Percentiles rank a stretch among this genome's conserved stretches.
phyloP scores from a whole-genome alignment of 495 filamentous ascomycete genomes.

The Hypoxylon crocopeplum region DNA sequence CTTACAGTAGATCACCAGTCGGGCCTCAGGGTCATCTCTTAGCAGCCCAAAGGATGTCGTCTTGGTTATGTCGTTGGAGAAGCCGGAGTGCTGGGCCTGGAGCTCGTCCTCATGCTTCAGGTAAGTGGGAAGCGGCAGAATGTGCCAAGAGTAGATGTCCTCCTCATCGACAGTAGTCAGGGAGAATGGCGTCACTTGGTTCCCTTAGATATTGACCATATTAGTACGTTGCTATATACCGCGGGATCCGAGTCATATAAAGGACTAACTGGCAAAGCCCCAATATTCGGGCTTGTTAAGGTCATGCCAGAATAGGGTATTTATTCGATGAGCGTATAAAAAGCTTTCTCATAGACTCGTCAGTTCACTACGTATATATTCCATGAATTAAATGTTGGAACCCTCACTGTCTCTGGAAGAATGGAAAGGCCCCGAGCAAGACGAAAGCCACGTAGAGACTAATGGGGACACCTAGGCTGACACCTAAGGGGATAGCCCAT shows the following conservation, averaged over 20 bases:
- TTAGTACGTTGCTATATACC: neutral
- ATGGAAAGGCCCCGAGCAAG: constrained; percentile 53
- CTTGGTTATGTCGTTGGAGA: constrained; percentile 60
- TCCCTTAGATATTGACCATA: constrained; percentile 46
- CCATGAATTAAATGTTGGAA: too few species aligned
- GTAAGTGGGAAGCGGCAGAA: constrained; percentile 71
- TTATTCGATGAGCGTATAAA: constrained; percentile 77
- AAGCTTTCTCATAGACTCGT: too few species aligned
- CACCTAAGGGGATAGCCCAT: constrained; percentile 34
- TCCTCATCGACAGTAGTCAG: constrained; percentile 64
- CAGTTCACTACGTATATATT: too few species aligned
- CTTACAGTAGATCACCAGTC: constrained; percentile 65
- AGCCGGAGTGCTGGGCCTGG: constrained; percentile 55
- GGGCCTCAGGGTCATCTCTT: constrained; percentile 64
- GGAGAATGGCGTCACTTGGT: constrained; percentile 72
- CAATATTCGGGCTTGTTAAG: constrained; percentile 75
- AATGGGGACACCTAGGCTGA: constrained; percentile 48
- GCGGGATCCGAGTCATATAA: too few species aligned
- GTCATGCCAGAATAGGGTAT: constrained; percentile 72
- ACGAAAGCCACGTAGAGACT: constrained; percentile 54
- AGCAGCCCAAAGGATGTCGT: constrained; percentile 66
- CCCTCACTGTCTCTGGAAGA: constrained; percentile 66
- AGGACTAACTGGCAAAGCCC: constrained; percentile 76
- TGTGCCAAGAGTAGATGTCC: constrained; percentile 73
- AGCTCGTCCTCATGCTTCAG: constrained; percentile 61